Evolutionary conservation across 768 basidiomycete genomes (phyloP), one percentile per base, ranked within the genome.

Genomic region (Tulasnella sp.): DNA sequence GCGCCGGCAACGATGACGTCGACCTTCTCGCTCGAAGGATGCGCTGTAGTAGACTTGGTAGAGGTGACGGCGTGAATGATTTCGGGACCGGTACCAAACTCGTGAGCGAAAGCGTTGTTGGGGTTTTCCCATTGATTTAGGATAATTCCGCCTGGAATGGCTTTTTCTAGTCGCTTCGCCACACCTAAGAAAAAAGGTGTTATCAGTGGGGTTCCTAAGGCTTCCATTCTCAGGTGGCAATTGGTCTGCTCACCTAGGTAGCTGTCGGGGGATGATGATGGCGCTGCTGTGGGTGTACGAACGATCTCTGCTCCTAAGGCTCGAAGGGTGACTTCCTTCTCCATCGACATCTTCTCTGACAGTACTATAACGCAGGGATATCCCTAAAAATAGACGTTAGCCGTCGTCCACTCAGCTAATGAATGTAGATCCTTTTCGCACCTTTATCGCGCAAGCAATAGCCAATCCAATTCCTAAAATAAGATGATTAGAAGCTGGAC

Each of bases 301-400:
- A 98, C 76, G 53, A 99, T 92, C 69, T 92, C 86, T 2, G 96
- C 96, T 2, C 96, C 94, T 9, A 97, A 78, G 0, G 92, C 91
- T 42, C 89, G 83, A 27, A 99, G 76, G 22, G 89, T 79, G 1
- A 89, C 89, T 72, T 92, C 92, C 71, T 99, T 99, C 73, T 99
- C 94, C 79, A 82, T 70, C 3, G 89, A 92, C 94, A 97, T 98
- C 75, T 97, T 97, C 69, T 91, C 83, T 38, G 93, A 93, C 71
- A 96, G 74, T 63, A 84, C 85, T 71, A 91, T 91, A 67, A 92
- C 86, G 62, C 89, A 83, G 41, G 86, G 81, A 80, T 91, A 91
- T 74, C 87, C 88, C 89, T 90, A 83, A 25, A 52, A 81, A 80
- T 80, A 82, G 71, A 71, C 21, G 15, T 25, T 25, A 38, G 11